Base-by-base conservation (phyloP, 2,329 filamentous ascomycete species). In the Gnomoniopsis sp. region DNA sequence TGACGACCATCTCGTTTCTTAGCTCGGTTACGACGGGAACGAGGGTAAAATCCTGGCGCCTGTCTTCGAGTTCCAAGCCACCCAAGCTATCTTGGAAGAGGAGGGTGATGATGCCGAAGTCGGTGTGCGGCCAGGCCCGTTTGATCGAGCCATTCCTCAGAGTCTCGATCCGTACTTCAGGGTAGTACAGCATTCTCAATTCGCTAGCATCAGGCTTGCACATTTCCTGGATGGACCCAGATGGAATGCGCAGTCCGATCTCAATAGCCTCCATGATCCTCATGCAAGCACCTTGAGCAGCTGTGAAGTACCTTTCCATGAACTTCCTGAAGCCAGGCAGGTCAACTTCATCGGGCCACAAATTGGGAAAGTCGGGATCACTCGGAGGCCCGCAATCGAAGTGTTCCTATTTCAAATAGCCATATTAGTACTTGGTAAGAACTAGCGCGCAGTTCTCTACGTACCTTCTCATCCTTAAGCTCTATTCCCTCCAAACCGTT, bases 181-280 rank as follows among this genome's bases (percentile, higher is more conserved):
- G 72, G 60, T 74, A 88, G 66, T 88, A 84, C 11, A 87, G 71
- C 26, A 88, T 68, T 1, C 85, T 78, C 11, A 87, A 72, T 60
- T 86, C 84, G 62, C 85, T 84, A 8, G 34, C 34, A 64, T 85
- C 79, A 56, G 79, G 74, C 0, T 79, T 78, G 33, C 75, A 77
- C 6, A 74, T 60, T 8, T 38, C 34, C 34, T 38, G 34, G 15
- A 38, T 38, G 34, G 34, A 38, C 15, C 34, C 34, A 38, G 34
- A 15, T 38, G 34, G 34, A 38, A 38, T 38, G 34, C 34, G 34
- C 15, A 38, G 34, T 2, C 70, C 72, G n/a, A 72, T 51, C 15
- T 68, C 68, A 2, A 74, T 58, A 11, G 68, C 70, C 49, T 66
- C 68, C 34, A 38, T 38, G 34, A 38, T 38, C 34, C 34, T 38